phyloP scores from a whole-genome alignment of 2,329 filamentous ascomycete genomes.

The Elsinoe ampelina region DNA sequence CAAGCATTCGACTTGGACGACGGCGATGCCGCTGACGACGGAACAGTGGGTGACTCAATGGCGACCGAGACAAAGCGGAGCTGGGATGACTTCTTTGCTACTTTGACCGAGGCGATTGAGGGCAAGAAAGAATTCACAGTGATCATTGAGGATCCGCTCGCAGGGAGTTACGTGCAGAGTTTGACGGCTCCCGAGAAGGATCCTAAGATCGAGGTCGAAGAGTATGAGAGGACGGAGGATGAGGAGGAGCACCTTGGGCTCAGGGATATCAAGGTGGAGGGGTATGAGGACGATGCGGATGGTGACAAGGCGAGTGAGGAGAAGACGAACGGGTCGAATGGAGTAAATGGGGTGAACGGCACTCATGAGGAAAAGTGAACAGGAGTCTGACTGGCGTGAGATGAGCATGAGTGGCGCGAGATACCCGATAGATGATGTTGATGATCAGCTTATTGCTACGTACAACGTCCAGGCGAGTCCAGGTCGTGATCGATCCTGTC shows the following conservation, averaged over 20 bases:
- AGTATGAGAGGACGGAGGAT: slow-evolving; percentile 79
- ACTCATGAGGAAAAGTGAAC: neutral
- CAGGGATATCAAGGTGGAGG: slow-evolving; percentile 85
- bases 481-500: neutral
- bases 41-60: slow-evolving; percentile 70
- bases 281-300: slow-evolving; percentile 50
- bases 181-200: slow-evolving; percentile 71
- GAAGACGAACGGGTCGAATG: neutral
- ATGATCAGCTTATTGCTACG: neutral
- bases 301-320: slow-evolving; percentile 8
- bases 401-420: slow-evolving; percentile 8
- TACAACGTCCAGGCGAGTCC: too few species aligned
- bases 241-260: slow-evolving; percentile 91
- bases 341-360: neutral
- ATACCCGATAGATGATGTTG: slow-evolving; percentile 10
- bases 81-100: slow-evolving; percentile 75
- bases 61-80: slow-evolving; percentile 52
- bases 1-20: slow-evolving; percentile 76
- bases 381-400: neutral
- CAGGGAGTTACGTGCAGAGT: slow-evolving; percentile 89
- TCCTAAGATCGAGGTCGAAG: slow-evolving; percentile 68
- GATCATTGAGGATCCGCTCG: slow-evolving; percentile 77
- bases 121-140: slow-evolving; percentile 75
- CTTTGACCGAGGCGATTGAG: slow-evolving; percentile 66
- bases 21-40: slow-evolving; percentile 31